Base-by-base conservation (phyloP, 1,284 basidiomycete species). In the Golubevia sp. region DNA sequence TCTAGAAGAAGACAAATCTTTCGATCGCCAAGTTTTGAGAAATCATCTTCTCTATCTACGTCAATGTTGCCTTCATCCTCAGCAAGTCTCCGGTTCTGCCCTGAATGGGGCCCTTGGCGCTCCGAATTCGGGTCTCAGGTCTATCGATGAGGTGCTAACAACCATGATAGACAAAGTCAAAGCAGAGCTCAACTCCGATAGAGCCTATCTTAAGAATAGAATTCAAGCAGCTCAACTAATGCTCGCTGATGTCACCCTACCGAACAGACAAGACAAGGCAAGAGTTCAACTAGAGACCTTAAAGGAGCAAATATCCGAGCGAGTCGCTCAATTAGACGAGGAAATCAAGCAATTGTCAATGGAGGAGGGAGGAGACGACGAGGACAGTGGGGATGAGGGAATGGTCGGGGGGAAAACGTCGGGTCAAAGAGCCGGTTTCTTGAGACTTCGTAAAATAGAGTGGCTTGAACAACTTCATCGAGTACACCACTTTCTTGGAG, bases 31-130 rank as follows among this genome's bases (percentile, higher is more conserved):
- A 30, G 61, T 59, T 58, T 63, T 80, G 66, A 68, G 76, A 4
- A 55, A 66, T 8, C 70, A 71, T 20, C 68, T 82, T 1, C 25
- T 73, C 13, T 66, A 69, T 3, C 61, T 82, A 18, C 72, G 79
- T 1, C 79, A 80, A 54, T 76, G 77, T 1, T 82, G 79, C 61
- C 80, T 77, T 1, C 74, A 82, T 59, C 79, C 79, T 1, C n/a
- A n/a, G n/a, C 76, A 81, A 24, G 68, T 81, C 44, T 18, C 18
- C 15, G 26, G 21, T 21, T 55, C 20, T 2, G 52, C 21, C 2
- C 4, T 15, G 18, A 57, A 53, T 23, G 63, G 38, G 0, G 20
- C 11, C 4, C 51, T 58, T 2, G 61, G 59, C 21, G 55, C 52
- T 4, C 34, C 61, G 4, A 38, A 34, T 34, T 34, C 30, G 11